Evolutionary conservation across 2,329 filamentous ascomycete genomes (phyloP).

Genomic region (Shiraia sp.): DNA sequence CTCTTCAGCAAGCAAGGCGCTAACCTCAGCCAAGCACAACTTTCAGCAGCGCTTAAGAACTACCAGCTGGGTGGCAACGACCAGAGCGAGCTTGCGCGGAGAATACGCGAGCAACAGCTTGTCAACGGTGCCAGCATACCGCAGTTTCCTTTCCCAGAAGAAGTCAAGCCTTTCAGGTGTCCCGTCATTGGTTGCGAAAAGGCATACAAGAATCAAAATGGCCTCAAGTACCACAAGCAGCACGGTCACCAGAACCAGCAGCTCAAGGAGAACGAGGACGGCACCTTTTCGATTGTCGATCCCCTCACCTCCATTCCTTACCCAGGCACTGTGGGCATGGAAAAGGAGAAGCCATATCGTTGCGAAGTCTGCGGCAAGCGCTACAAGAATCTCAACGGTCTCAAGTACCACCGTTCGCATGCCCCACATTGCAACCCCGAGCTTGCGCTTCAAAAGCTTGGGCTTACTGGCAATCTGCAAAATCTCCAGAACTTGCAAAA

Average conservation of each 20-base stretch:
- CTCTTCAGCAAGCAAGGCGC: slow-evolving; percentile 82
- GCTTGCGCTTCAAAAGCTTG: slow-evolving; percentile 58
- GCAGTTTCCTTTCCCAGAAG: slow-evolving; percentile 63
- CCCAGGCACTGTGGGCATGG: slow-evolving; percentile 97
- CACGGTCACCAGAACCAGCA: slow-evolving; percentile 97
- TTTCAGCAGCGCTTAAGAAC: slow-evolving; percentile 74
- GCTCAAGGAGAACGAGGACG: slow-evolving; percentile 93
- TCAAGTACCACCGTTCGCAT: slow-evolving; percentile 82
- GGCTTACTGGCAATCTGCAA: slow-evolving; percentile 45
- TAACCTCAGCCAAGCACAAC: slow-evolving; percentile 68
- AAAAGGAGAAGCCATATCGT: slow-evolving; percentile 98
- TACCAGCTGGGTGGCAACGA: slow-evolving; percentile 66
- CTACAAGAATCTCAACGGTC: slow-evolving; percentile 97
- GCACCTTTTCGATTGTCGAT: slow-evolving; percentile 97
- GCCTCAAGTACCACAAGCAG: slow-evolving; percentile 84
- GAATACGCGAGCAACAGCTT: slow-evolving; percentile 67
- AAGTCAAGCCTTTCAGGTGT: slow-evolving; percentile 97
- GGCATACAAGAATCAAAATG: slow-evolving; percentile 99
- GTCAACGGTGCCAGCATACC: slow-evolving; percentile 54
- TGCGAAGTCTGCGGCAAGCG: slow-evolving; percentile 97
- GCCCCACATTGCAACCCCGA: slow-evolving; percentile 90
- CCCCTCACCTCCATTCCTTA: slow-evolving; percentile 93
- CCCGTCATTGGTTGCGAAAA: slow-evolving; percentile 98
- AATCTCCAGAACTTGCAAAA: slow-evolving; percentile 46
- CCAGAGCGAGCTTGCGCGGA: slow-evolving; percentile 74